Evolutionary conservation across 768 basidiomycete species (phyloP).

Genomic region (Tulasnella sp.): DNA sequence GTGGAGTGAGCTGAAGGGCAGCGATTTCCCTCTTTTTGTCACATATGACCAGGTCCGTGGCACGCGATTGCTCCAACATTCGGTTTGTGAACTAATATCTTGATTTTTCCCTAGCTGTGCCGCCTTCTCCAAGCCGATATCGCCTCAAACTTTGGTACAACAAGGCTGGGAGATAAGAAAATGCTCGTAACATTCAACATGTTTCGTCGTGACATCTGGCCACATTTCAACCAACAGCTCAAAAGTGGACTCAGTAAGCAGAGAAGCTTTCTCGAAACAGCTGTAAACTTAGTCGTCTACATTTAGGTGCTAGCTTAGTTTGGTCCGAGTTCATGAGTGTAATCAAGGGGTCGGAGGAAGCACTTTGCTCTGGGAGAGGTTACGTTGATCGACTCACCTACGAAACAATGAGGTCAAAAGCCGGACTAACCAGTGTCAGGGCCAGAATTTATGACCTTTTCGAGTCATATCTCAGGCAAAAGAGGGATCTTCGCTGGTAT

Average conservation of each 20-base stretch:
- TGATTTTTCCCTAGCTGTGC: slow-evolving; percentile 1
- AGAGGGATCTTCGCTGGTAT: slow-evolving; percentile 31
- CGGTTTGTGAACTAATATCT: background rate
- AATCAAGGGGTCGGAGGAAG: slow-evolving; percentile 44
- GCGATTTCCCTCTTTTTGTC: slow-evolving; percentile 15
- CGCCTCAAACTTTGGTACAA: background rate
- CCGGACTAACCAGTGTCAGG: slow-evolving; percentile 41
- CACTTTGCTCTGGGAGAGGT: slow-evolving; percentile 27
- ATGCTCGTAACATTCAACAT: slow-evolving; percentile 2
- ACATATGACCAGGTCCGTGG: slow-evolving; percentile 11
- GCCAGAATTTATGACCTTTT: slow-evolving; percentile 41
- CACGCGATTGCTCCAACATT: background rate
- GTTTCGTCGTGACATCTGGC: slow-evolving; percentile 11
- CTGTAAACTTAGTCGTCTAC: background rate
- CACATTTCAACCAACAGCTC: slow-evolving; percentile 5
- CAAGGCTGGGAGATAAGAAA: background rate
- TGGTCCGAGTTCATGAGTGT: slow-evolving; percentile 17
- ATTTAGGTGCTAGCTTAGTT: slow-evolving; percentile 6
- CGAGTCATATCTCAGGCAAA: slow-evolving; percentile 36
- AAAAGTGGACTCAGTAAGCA: slow-evolving; percentile 4
- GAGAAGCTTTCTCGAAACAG: background rate
- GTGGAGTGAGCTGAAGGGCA: slow-evolving; percentile 11
- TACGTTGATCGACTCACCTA: slow-evolving; percentile 38
- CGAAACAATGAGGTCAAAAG: slow-evolving; percentile 35
- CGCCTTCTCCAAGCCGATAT: slow-evolving; percentile 6